A percentile compares a stretch with the other conserved stretches of the same genome.
phyloP scores from a whole-genome alignment of 768 basidiomycete genomes.

The Pisolithus orientalis region DNA sequence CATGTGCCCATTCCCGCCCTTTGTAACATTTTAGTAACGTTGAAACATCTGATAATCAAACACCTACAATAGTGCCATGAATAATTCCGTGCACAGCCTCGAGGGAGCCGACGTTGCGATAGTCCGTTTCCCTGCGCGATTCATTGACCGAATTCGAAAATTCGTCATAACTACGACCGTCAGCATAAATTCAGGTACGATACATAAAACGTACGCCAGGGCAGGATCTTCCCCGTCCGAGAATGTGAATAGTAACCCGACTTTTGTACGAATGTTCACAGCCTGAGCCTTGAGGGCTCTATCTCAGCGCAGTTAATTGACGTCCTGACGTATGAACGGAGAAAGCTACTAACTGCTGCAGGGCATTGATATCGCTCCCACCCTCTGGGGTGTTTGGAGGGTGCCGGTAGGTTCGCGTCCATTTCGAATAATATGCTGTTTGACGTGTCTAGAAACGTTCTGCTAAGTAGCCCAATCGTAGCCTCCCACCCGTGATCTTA shows the following conservation, averaged over 20 bases:
- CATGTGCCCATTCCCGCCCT: constrained; percentile 25
- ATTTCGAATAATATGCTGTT: not conserved
- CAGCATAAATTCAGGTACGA: not conserved
- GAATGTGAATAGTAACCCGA: not conserved
- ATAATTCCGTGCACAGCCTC: not conserved
- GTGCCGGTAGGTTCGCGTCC: not conserved
- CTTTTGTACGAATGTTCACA: not conserved
- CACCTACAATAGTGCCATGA: not conserved
- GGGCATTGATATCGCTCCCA: not conserved
- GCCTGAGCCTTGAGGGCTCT: not conserved
- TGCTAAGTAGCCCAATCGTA: too few relatives aligned
- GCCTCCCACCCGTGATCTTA: not conserved
- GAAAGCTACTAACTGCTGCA: not conserved
- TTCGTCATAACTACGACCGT: not conserved
- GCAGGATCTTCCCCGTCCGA: not conserved
- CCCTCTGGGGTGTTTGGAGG: not conserved
- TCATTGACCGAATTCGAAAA: not conserved
- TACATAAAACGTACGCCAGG: not conserved
- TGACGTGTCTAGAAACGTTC: not conserved
- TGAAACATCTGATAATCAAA: not conserved
- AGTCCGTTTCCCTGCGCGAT: not conserved
- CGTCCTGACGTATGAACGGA: not conserved
- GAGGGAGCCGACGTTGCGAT: not conserved
- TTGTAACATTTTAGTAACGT: not conserved
- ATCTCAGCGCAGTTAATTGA: not conserved